These are phyloP conservation scores for Pseudognaphalium luteoalbum DNA, from an alignment of 129 eudicot species.

Conservation along the genomic window DNA sequence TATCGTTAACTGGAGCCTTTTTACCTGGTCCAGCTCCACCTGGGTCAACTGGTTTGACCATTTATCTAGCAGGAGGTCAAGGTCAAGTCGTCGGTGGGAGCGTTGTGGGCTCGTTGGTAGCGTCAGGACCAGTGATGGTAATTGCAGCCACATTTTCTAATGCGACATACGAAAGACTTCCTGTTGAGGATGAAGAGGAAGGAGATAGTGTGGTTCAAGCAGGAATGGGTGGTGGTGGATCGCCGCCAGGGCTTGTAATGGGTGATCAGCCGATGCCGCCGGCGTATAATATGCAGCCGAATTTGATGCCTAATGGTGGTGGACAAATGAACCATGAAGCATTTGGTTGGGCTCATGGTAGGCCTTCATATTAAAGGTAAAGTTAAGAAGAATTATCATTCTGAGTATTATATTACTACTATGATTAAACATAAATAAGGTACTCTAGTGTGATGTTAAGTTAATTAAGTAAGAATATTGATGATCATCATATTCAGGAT, in stretches of 20 bases:
- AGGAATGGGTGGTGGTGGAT: constrained; percentile 29
- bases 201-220: constrained; percentile 39
- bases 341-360: constrained; percentile 60
- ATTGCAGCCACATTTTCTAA: constrained; percentile 68
- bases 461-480: neutral
- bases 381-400: neutral
- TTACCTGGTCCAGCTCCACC: constrained; percentile 82
- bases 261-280: constrained; percentile 42
- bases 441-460: constrained; percentile 29
- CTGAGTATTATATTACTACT: neutral
- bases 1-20: constrained; percentile 64
- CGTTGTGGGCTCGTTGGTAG: constrained; percentile 67
- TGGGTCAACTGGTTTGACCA: constrained; percentile 69
- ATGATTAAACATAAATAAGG: constrained; percentile 26
- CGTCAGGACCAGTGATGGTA: constrained; percentile 72
- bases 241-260: constrained; percentile 38
- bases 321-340: constrained; percentile 67
- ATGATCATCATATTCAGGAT: constrained; percentile 8
- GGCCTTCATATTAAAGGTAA: constrained; percentile 52
- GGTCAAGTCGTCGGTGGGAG: constrained; percentile 84
- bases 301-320: constrained; percentile 56
- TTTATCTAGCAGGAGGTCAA: constrained; percentile 72
- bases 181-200: constrained; percentile 63
- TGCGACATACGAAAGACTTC: constrained; percentile 70
- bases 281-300: constrained; percentile 50